Evolutionary conservation across 176 grass and related monocot genomes (phyloP), one percentile per base, ranked within the genome.

Genomic region (Dendrocalamus sinicus): DNA sequence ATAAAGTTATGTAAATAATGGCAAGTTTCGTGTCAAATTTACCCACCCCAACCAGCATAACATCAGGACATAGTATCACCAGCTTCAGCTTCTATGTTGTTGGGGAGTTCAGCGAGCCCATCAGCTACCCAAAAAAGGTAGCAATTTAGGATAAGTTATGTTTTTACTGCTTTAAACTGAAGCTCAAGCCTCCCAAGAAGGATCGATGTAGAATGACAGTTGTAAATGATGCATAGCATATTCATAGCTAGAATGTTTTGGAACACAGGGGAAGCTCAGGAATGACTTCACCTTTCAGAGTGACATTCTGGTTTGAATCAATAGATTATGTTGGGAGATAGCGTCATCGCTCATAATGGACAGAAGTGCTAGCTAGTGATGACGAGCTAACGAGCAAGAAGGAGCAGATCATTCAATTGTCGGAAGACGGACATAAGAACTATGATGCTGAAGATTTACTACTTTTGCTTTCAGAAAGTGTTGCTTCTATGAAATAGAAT

Each of bases 11-110:
- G n/a, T n/a, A n/a, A n/a, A n/a, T 28, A 28, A 28, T 1, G 28
- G 97, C 97, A 85, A 0, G 28, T 30, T 72, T 23, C 10, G 14
- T 20, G 30, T 3, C 41, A 83, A 13, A 32, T n/a, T 37, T 59
- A 60, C 37, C 15, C 15, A 19, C 6, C 14, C 55, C 12, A 62
- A 45, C 75, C 12, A 9, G 55, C 20, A n/a, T 62, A 60, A 77
- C 11, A 20, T 45, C 57, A 62, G 12, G 41, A 62, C 55, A 62
- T 62, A 46, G 30, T 62, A 0, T 41, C 39, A 78, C 5, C 3
- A 62, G 57, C 59, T 45, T 77, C 54, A 43, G 53, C 22, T 78
- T 44, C 57, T 78, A 26, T 41, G 23, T 46, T 23, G 35, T 60
- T 40, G 19, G 35, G 35, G 35, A 77, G 47, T 5, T 59, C 39